Evolutionary conservation across 768 basidiomycete genomes (phyloP).

Genomic region (Strobilomyces confusus): DNA sequence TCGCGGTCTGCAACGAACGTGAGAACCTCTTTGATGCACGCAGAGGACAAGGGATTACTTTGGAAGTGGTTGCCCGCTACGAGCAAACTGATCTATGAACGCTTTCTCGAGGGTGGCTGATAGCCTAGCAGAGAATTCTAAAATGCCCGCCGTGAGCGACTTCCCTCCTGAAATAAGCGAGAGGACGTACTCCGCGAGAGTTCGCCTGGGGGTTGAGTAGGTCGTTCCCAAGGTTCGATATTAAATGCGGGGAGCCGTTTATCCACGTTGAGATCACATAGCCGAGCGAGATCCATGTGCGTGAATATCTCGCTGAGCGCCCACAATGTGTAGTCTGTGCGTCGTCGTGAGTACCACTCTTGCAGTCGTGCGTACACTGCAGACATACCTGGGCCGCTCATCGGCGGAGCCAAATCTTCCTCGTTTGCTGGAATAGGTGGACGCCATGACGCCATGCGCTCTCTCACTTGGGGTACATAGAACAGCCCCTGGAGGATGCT

Average conservation of each 20-base stretch:
- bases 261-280: constrained; percentile 54
- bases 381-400: constrained; percentile 36
- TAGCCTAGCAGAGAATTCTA: constrained; percentile 51
- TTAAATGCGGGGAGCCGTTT: constrained; percentile 45
- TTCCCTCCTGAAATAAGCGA: neutral
- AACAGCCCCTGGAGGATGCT: constrained; percentile 54
- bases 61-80: constrained; percentile 28
- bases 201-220: constrained; percentile 37
- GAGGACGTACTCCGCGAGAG: constrained; percentile 37
- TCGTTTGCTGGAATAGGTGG: constrained; percentile 19
- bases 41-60: constrained; percentile 23
- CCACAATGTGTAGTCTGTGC: constrained; percentile 49
- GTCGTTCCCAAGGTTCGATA: constrained; percentile 38
- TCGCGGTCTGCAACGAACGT: constrained; percentile 24
- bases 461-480: constrained; percentile 67
- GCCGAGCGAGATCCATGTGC: constrained; percentile 62
- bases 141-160: constrained; percentile 4
- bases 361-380: constrained; percentile 5
- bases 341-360: neutral
- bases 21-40: constrained; percentile 1
- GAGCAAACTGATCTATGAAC: constrained; percentile 35
- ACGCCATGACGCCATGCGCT: constrained; percentile 37
- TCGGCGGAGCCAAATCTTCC: constrained; percentile 25
- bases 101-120: constrained; percentile 43
- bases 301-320: constrained; percentile 62